These are phyloP conservation scores for Pythium chondricola DNA, from an alignment of 352 stramenopile species.

Conservation along the genomic window DNA sequence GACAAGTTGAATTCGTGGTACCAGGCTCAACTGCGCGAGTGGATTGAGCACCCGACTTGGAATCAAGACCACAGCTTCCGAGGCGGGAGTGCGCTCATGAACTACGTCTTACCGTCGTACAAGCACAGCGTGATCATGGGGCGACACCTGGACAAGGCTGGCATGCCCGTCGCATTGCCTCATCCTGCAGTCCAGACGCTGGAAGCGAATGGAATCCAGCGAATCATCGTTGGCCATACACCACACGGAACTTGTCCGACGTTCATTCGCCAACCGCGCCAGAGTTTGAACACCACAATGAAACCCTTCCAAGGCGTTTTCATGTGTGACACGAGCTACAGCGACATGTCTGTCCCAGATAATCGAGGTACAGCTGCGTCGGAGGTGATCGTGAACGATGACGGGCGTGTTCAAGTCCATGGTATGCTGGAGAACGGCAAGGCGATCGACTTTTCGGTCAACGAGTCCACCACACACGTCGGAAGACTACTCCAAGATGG, in stretches of 20 bases:
- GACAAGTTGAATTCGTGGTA: constrained; percentile 85
- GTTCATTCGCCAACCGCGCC: constrained; percentile 61
- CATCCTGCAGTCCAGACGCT: constrained; percentile 41
- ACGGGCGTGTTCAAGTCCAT: constrained; percentile 39
- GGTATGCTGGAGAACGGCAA: constrained; percentile 47
- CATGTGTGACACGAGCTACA: constrained; percentile 92
- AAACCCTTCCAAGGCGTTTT: constrained; percentile 65
- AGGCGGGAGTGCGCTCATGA: constrained; percentile 58
- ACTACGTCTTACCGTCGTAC: constrained; percentile 65
- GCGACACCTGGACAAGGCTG: constrained; percentile 54
- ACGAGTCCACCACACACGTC: constrained; percentile 29
- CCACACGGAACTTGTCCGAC: constrained; percentile 90
- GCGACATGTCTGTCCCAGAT: constrained; percentile 57
- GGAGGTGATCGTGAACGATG: constrained; percentile 65
- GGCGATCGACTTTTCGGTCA: constrained; percentile 35
- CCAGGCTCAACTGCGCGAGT: constrained; percentile 57
- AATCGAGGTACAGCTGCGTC: constrained; percentile 76
- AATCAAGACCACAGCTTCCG: constrained; percentile 38
- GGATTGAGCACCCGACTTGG: constrained; percentile 78
- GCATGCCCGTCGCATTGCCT: constrained; percentile 65
- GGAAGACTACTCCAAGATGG: constrained; percentile 43
- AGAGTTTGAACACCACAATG: not conserved
- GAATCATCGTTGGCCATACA: constrained; percentile 89
- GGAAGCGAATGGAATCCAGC: constrained; percentile 62
- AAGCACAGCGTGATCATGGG: constrained; percentile 68